Base-by-base conservation (phyloP, 2,329 filamentous ascomycete genomes). In the Colletotrichum neosansevieriae region DNA sequence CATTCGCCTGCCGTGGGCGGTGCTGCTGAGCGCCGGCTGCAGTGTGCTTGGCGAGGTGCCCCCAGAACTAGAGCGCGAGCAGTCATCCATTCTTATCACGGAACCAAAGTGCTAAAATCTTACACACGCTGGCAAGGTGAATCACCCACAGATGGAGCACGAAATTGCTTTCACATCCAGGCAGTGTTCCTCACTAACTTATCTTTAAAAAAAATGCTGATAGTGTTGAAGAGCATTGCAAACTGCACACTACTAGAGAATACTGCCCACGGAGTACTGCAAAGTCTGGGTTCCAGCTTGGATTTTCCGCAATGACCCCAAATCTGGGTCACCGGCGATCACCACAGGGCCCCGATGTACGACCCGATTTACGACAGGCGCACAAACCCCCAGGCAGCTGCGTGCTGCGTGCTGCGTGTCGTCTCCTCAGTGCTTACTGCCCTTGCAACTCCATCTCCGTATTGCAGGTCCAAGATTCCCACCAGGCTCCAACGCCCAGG, bases 251-350 rank as follows among this genome's bases (percentile, higher is more conserved):
- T 15, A 6, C 3, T 6, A 56, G 17, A 9, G 29, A 36, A 36
- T 40, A 6, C 32, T 57, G 19, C 4, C 34, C 34, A 40, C 44
- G 10, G 29, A 13, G 29, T 34, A 34, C 21, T 21, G 21, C 21
- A 4, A 3, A 21, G 21, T 21, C 4, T 29, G 49, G 24, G n/a
- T 3, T 11, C 11, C 58, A 60, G 17, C 17, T 44, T 36, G 47
- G 58, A 40, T 34, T 44, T 53, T 9, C 15, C 49, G 42, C 40
- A 53, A 32, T 54, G 42, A 42, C 61, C 47, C 49, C 17, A 42
- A 51, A 45, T 34, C 49, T 40, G 42, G 58, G 49, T 40, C 49
- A 60, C 34, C 49, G 56, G 49, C 56, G 47, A 66, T 69, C 56
- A 66, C 29, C 40, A 47, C 38, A 61, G 58, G 58, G 32, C 54